Base-by-base conservation (phyloP, 345 rosid species). In the Hibiscus syriacus region DNA sequence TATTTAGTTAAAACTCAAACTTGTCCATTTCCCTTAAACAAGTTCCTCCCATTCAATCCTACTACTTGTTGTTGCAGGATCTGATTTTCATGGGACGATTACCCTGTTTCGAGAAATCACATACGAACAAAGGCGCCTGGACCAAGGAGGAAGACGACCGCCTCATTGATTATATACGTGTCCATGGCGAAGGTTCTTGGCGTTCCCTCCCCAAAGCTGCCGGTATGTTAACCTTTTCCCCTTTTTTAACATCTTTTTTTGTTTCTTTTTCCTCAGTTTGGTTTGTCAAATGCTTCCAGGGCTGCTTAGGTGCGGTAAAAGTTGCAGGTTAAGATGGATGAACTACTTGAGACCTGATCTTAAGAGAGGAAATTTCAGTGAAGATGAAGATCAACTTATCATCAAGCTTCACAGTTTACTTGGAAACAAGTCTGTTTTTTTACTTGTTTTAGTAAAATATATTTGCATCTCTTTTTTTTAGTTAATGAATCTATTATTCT, bases 181-280 rank as follows among this genome's bases (percentile, higher is more conserved):
- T 60, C 43, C 88, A 91, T 19, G 97, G 97, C 22, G 92, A 91
- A 77, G 95, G 97, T 41, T 86, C 91, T 75, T 91, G 97, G 97
- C 90, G 95, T 14, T 91, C 97, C 32, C 92, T 88, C 17, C 97
- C 97, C 2, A 86, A 85, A 79, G 74, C 97, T 9, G 97, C 97
- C 17, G 97, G 92, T 90, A 0, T 16, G 2, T 14, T n/a, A 16
- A 3, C 6, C 6, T 5, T 0, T 46, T 16, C 16, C 5, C 19
- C 50, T 4, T 4, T 16, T 46, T 11, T 46, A 13, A n/a, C 13
- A 14, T 12, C 0, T 1, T 32, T 30, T 25, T 16, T 67, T 45
- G 25, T 6, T 20, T 0, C 5, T 14, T 54, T 1, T 26, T 49
- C 0, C 29, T n/a, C n/a, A n/a, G n/a, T n/a, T 49, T 5, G 69